Conservation (phyloP, 1,284 basidiomycete genomes). For the Neolentinus lepideus region DNA sequence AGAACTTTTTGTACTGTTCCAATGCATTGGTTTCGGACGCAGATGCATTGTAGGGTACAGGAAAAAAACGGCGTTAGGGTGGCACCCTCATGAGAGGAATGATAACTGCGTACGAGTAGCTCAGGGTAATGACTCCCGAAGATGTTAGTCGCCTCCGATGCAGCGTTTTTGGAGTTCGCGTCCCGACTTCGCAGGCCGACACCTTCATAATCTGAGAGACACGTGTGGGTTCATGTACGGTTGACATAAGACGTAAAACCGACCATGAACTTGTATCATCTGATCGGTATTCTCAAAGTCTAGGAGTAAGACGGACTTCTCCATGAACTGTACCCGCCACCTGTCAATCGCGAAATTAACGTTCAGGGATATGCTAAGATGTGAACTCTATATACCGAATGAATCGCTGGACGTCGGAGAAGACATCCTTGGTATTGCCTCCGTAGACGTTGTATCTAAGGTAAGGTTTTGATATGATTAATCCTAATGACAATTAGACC, state of each 20-base stretch:
- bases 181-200: constrained; percentile 58
- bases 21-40: not conserved
- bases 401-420: constrained; percentile 66
- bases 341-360: constrained; percentile 24
- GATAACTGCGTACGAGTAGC: constrained; percentile 45
- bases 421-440: constrained; percentile 54
- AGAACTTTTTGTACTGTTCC: constrained; percentile 66
- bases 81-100: not conserved
- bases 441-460: constrained; percentile 70
- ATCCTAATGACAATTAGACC: not conserved
- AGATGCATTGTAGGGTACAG: not conserved
- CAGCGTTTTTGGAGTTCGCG: constrained; percentile 68
- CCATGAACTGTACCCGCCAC: constrained; percentile 74
- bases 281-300: constrained; percentile 72
- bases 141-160: constrained; percentile 60
- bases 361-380: constrained; percentile 3
- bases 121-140: constrained; percentile 74
- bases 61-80: not conserved
- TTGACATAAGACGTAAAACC: constrained; percentile 6
- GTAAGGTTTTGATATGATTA: not conserved
- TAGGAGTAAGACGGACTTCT: constrained; percentile 51
- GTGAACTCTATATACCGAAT: constrained; percentile 39
- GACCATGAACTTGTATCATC: constrained; percentile 69
- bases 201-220: constrained; percentile 61
- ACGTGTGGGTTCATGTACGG: not conserved